phyloP scores from a whole-genome alignment of 306 rosid species.

The Aeschynomene evenia region DNA sequence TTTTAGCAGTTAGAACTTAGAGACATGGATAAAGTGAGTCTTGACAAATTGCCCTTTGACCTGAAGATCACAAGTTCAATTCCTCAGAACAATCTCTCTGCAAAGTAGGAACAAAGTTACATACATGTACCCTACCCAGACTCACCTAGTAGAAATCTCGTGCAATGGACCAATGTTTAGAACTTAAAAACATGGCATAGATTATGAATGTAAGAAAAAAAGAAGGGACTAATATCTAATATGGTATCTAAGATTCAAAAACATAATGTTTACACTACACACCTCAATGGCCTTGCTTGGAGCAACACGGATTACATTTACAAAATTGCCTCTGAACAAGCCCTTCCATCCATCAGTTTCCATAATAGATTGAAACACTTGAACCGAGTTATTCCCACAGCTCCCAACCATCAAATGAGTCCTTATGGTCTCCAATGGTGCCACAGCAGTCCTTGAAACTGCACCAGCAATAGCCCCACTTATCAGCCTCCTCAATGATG shows the following conservation, averaged over 20 bases:
- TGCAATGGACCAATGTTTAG: too few relatives aligned
- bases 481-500: conserved; percentile 52
- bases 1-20: too few relatives aligned
- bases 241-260: conserved; percentile 1
- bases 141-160: too few relatives aligned
- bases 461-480: conserved; percentile 79
- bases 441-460: conserved; percentile 56
- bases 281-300: conserved; percentile 76
- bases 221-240: not conserved
- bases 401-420: conserved; percentile 67
- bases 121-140: too few relatives aligned
- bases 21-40: too few relatives aligned
- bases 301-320: conserved; percentile 58
- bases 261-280: conserved; percentile 2
- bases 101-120: too few relatives aligned
- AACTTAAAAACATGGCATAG: too few relatives aligned
- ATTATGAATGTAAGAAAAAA: not conserved
- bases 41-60: too few relatives aligned
- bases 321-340: conserved; percentile 55
- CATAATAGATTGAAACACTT: conserved; percentile 56
- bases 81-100: too few relatives aligned
- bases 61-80: too few relatives aligned
- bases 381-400: conserved; percentile 40
- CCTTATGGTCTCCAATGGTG: conserved; percentile 64
- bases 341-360: conserved; percentile 66